Conservation (phyloP, 352 stramenopile species). For the Phytophthora ramorum region DNA sequence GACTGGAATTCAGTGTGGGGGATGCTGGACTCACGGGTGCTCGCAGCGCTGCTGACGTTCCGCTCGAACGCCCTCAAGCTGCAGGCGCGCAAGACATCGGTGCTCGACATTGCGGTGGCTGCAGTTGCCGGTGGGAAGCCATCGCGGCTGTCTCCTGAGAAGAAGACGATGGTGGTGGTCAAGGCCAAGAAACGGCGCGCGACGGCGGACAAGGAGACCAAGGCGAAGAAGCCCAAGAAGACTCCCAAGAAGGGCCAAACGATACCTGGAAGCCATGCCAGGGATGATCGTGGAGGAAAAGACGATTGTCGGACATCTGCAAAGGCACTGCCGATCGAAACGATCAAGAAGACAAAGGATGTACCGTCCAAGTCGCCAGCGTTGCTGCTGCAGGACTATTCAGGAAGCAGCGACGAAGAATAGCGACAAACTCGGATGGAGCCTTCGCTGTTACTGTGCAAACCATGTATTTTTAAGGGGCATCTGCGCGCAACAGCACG, state of each 20-base stretch:
- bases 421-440: neutral
- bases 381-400: slow-evolving; percentile 60
- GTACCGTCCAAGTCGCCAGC: neutral
- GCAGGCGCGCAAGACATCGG: slow-evolving; percentile 49
- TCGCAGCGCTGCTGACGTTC: slow-evolving; percentile 66
- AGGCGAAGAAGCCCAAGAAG: slow-evolving; percentile 38
- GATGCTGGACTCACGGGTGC: slow-evolving; percentile 3
- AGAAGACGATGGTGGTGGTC: slow-evolving; percentile 43
- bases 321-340: neutral
- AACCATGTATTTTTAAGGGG: slow-evolving; percentile 29
- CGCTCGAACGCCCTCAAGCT: slow-evolving; percentile 67
- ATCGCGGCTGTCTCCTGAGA: slow-evolving; percentile 9
- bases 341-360: slow-evolving; percentile 3
- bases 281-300: neutral
- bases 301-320: neutral
- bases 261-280: neutral
- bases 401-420: slow-evolving; percentile 55
- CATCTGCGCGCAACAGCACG: slow-evolving; percentile 10
- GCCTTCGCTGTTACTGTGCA: slow-evolving; percentile 12
- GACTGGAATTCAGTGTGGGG: neutral
- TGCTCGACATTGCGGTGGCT: slow-evolving; percentile 21
- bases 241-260: slow-evolving; percentile 21
- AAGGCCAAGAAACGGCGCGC: slow-evolving; percentile 64
- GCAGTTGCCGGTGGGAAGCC: slow-evolving; percentile 21
- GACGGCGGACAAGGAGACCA: slow-evolving; percentile 8